phyloP scores from a whole-genome alignment of 2,329 filamentous ascomycete genomes.

The Cladosporium sp. region DNA sequence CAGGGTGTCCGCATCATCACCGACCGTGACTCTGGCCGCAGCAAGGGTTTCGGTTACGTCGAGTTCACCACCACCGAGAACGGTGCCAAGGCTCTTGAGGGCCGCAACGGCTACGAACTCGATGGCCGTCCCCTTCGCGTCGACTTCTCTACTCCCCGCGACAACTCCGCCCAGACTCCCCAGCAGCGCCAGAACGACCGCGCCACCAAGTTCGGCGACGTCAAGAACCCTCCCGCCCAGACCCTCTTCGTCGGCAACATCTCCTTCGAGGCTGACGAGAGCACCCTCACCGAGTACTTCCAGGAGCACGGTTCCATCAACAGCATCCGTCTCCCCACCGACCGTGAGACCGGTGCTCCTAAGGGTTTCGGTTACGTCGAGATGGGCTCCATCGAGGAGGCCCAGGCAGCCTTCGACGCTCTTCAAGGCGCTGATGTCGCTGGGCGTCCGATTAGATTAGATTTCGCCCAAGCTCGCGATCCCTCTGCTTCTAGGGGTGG shows the following conservation, averaged over 20 bases:
- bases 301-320: conserved; percentile 64
- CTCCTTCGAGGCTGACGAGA: conserved; percentile 76
- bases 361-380: conserved; percentile 94
- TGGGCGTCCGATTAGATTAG: conserved; percentile 73
- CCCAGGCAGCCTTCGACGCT: conserved; percentile 65
- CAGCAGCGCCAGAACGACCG: conserved; percentile 49
- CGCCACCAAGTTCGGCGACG: conserved; percentile 68
- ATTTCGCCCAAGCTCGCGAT: conserved; percentile 67
- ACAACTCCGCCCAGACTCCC: conserved; percentile 41
- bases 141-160: conserved; percentile 68
- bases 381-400: conserved; percentile 77
- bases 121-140: conserved; percentile 73
- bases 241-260: conserved; percentile 92
- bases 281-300: conserved; percentile 70
- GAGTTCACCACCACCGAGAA: conserved; percentile 68
- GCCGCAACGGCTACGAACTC: conserved; percentile 68
- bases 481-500: conserved; percentile 41
- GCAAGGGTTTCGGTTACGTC: conserved; percentile 89
- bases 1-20: conserved; percentile 73
- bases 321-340: conserved; percentile 81
- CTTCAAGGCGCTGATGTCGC: conserved; percentile 68
- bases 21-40: conserved; percentile 73
- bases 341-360: conserved; percentile 74
- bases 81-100: conserved; percentile 66
- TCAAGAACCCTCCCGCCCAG: conserved; percentile 71